Evolutionary conservation across 257 asterid genomes (phyloP), one percentile per base, ranked within the genome.

Genomic region (Phtheirospermum japonicum): DNA sequence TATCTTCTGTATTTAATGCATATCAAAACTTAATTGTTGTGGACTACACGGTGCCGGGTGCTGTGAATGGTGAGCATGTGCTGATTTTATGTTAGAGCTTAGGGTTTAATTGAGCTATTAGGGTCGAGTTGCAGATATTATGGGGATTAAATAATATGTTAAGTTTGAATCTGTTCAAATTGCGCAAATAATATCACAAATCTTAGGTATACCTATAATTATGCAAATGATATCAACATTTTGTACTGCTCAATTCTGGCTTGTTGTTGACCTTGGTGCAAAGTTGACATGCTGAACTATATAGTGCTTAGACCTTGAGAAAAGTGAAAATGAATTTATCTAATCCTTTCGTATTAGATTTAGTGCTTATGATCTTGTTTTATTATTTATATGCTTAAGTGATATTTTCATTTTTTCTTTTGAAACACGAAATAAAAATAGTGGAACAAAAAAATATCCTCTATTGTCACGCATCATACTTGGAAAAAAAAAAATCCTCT

Each of bases 41-140:
- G 56, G 97, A 90, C 64, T 90, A 87, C 84, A 90, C 97, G 0
- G 85, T 75, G 59, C 97, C 97, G 13, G 66, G 65, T 39, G 92
- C 95, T 56, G 97, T 90, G 51, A 90, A 90, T 80, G 97, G 97
- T 90, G 69, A 40, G 69, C 40, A 16, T 54, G 6, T 50, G 19
- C 32, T 18, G 31, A 26, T 40, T 54, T 63, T 58, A 18, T 16
- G 55, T 60, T 57, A 31, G 23, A 50, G 46, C 6, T 37, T 54
- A 46, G 57, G 40, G 19, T 18, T 53, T 11, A 51, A 18, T 11
- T 43, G 48, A 59, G 49, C 60, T 64, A 9, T 23, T 48, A 33
- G 55, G 14, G 19, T 5, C 30, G 59, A 33, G 61, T 34, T 52
- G 53, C n/a, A n/a, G n/a, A n/a, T n/a, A n/a, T n/a, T n/a, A 31